Base-by-base conservation (phyloP, 257 asterid genomes). In the Lantana camara region DNA sequence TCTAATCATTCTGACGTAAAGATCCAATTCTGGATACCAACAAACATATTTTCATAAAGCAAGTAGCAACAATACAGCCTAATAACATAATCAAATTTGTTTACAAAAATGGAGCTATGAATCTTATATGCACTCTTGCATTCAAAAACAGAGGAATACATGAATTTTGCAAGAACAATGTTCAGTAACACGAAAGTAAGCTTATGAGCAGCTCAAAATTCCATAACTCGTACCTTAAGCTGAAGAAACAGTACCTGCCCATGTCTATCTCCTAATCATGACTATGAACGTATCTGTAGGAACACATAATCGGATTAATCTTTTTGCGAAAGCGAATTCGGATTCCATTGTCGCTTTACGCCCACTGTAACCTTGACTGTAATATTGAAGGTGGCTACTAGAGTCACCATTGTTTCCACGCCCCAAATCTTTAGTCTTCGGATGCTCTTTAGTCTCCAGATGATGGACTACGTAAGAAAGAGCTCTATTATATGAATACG, bases 231-330 rank as follows among this genome's bases (percentile, higher is more conserved):
- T 35, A 35, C 40, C 11, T 8, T 9, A 20, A 51, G 24, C 29
- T 60, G 37, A 9, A 21, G 21, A 23, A 60, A 22, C 7, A 40
- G 30, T 80, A 91, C 98, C 95, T 73, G 95, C 94, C 35, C 98
- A 85, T 5, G 89, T 67, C 29, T 84, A 85, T 55, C 96, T 70
- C 80, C 98, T 81, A 24, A 91, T 81, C 87, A 91, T 48, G 62
- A 81, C 80, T n/a, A 76, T 59, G 74, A 84, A 85, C 11, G 92
- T 80, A 63, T 85, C 86, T n/a, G n/a, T n/a, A n/a, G n/a, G n/a
- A n/a, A n/a, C n/a, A n/a, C n/a, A n/a, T n/a, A n/a, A n/a, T n/a
- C n/a, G n/a, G n/a, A n/a, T n/a, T n/a, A n/a, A n/a, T n/a, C n/a
- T n/a, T n/a, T n/a, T n/a, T n/a, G n/a, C n/a, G n/a, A n/a, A n/a